Conservation (phyloP, 2,329 filamentous ascomycete genomes). For the Penicillium concentricum region DNA sequence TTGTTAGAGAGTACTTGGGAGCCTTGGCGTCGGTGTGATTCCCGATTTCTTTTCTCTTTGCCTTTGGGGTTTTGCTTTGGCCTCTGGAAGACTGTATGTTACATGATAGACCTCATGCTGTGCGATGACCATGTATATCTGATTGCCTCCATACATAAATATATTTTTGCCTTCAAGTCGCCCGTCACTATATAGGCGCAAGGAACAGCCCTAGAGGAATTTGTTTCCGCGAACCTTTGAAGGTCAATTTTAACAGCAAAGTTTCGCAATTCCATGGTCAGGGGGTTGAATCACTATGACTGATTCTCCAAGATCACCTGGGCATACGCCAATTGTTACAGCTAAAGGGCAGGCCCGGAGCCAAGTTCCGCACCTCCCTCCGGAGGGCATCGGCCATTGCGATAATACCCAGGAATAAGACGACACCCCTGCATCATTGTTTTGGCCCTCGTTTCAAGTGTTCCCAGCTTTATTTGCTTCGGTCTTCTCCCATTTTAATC, state of each 20-base stretch:
- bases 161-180: neutral
- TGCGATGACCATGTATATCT: neutral
- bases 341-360: slow-evolving; percentile 7
- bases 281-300: slow-evolving; percentile 20
- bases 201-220: neutral
- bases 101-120: neutral
- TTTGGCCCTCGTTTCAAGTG: neutral
- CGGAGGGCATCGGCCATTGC: neutral
- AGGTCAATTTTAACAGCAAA: neutral
- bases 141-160: neutral
- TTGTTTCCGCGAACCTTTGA: neutral
- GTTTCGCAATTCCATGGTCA: slow-evolving; percentile 6
- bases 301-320: neutral
- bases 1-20: slow-evolving; percentile 30
- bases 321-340: neutral
- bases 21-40: neutral
- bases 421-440: slow-evolving; percentile 25
- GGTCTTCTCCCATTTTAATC: neutral
- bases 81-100: neutral
- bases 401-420: slow-evolving; percentile 1
- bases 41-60: neutral
- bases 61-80: neutral
- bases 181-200: neutral
- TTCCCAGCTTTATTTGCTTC: neutral
- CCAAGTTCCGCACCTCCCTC: slow-evolving; percentile 13